A percentile compares a stretch with the other conserved stretches of the same genome.
These are phyloP conservation scores for Basipetospora chlamydospora DNA, from an alignment of 2,329 filamentous ascomycete species.

Conservation along the genomic window DNA sequence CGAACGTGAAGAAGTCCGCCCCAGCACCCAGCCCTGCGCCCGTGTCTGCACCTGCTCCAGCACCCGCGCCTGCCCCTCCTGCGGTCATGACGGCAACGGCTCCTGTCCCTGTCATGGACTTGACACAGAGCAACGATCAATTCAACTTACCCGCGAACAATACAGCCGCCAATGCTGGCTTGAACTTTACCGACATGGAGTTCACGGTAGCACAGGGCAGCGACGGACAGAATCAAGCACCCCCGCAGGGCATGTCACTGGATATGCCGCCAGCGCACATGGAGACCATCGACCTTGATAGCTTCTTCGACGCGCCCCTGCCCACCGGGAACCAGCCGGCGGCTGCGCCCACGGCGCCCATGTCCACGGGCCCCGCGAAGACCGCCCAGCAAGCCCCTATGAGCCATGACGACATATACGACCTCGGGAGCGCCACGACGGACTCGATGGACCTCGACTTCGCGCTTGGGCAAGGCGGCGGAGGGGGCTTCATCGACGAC, in stretches of 20 bases:
- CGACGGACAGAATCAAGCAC: conserved; percentile 12
- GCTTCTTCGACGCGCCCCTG: conserved; percentile 1
- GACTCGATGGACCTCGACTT: conserved; percentile 6
- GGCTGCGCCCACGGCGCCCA: conserved; percentile 1
- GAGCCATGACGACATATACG: conserved; percentile 2
- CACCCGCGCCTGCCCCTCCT: conserved; percentile 4
- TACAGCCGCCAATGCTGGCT: conserved; percentile 19
- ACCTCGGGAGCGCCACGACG: conserved; percentile 1
- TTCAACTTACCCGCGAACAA: neutral
- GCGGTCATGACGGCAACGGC: neutral
- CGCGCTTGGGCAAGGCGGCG: conserved; percentile 1
- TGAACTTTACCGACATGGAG: conserved; percentile 42
- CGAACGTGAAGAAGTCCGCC: conserved; percentile 1
- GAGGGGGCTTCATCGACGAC: conserved; percentile 2
- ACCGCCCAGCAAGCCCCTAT: neutral
- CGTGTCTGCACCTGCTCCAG: conserved; percentile 9
- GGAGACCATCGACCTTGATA: conserved; percentile 3
- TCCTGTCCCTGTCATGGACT: conserved; percentile 2
- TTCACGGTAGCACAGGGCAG: conserved; percentile 35
- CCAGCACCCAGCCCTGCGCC: conserved; percentile 8
- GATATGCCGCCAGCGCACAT: neutral
- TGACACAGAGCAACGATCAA: conserved; percentile 1
- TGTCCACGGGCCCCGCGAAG: neutral
- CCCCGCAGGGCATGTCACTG: conserved; percentile 15
- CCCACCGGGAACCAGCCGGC: neutral